Base-by-base conservation (phyloP, 495 filamentous ascomycete genomes). In the Ascobolus immersus region DNA sequence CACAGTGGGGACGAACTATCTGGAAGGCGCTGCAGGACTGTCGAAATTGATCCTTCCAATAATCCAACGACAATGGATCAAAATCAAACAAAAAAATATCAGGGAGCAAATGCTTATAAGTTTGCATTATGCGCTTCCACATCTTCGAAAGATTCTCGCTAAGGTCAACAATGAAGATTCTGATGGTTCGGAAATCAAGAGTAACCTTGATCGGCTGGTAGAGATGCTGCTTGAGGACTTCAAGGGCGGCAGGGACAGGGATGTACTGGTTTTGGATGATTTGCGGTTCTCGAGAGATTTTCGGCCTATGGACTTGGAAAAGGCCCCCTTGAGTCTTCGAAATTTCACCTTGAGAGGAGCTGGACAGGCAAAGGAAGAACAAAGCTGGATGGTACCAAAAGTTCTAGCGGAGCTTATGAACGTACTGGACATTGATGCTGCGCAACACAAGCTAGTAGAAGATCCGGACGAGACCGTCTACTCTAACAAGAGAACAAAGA, bases 141-240 rank as follows among this genome's bases (percentile, higher is more conserved):
- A 75, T 40, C 48, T 79, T 20, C 56, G 66, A 21, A 51, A 43
- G 9, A 38, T 58, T 17, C 41, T 64, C 12, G 21, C 35, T 15
- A 11, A 25, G 2, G 43, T 44, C 20, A 34, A 51, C 5, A 17
- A 26, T n/a, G 38, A 45, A 29, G 29, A 52, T 17, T 23, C 36
- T 23, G 33, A 42, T 14, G 28, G 14, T 8, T 36, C 3, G 30
- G 47, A 38, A 26, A 18, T 34, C 21, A 34, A 40, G 17, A 26
- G 29, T 13, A 45, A 38, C 5, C 39, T 70, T 8, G 59, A 72
- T 41, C 61, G 60, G 8, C 51, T 86, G 14, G 37, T 62, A 26
- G 64, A 73, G 29, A 57, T 61, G 13, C 44, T 92, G 17, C 67
- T 67, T 49, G 59, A 56, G 5, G 81, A 90, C 39, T 89, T 89